phyloP scores from a whole-genome alignment of 2,329 filamentous ascomycete species.

The Alternaria solani region DNA sequence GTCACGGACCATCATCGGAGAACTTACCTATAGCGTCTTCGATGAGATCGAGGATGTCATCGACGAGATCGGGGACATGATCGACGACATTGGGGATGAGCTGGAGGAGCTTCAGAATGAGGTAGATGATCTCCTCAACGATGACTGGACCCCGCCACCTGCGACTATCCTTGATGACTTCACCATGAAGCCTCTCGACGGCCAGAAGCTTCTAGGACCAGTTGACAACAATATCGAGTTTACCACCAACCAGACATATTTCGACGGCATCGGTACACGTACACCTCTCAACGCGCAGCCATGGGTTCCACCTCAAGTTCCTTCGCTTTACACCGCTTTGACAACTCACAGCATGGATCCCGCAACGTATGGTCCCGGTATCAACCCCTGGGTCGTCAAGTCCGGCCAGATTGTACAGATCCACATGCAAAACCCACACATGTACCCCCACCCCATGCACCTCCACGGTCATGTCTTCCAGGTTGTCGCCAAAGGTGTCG shows the following conservation, averaged over 20 bases:
- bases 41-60: not conserved
- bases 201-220: slow-evolving; percentile 64
- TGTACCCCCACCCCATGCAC: slow-evolving; percentile 49
- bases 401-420: slow-evolving; percentile 51
- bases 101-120: slow-evolving; percentile 61
- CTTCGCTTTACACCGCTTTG: slow-evolving; percentile 78
- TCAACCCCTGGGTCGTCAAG: slow-evolving; percentile 44
- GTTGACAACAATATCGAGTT: slow-evolving; percentile 70
- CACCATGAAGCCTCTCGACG: slow-evolving; percentile 72
- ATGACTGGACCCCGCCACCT: slow-evolving; percentile 61
- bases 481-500: slow-evolving; percentile 54
- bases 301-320: slow-evolving; percentile 76
- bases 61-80: slow-evolving; percentile 43
- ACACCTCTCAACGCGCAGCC: slow-evolving; percentile 67
- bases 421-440: slow-evolving; percentile 44
- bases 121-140: slow-evolving; percentile 59
- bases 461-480: slow-evolving; percentile 64
- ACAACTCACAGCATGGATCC: slow-evolving; percentile 61
- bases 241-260: slow-evolving; percentile 65
- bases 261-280: slow-evolving; percentile 64
- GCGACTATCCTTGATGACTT: slow-evolving; percentile 72
- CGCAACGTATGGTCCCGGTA: slow-evolving; percentile 33
- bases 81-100: slow-evolving; percentile 11
- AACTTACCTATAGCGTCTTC: slow-evolving; percentile 21
- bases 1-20: slow-evolving; percentile 27